These are phyloP conservation scores for Monilinia fructigena DNA, from an alignment of 2,329 filamentous ascomycete genomes.

Conservation along the genomic window DNA sequence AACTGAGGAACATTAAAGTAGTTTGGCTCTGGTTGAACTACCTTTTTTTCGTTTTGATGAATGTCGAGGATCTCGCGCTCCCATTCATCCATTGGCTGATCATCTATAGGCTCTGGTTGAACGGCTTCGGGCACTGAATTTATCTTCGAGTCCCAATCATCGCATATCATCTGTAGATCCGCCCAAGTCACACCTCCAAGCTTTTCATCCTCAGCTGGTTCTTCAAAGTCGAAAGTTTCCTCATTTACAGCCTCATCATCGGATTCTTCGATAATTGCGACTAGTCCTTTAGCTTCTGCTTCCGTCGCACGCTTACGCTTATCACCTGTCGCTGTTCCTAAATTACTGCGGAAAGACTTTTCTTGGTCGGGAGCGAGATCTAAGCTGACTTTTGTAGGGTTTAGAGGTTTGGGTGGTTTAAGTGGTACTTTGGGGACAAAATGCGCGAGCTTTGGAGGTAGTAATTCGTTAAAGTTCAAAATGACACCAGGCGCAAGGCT, in stretches of 20 bases:
- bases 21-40: constrained; percentile 50
- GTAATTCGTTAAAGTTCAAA: constrained; percentile 76
- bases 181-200: constrained; percentile 74
- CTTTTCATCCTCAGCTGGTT: constrained; percentile 56
- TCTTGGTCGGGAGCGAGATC: constrained; percentile 86
- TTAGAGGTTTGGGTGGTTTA: constrained; percentile 77
- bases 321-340: constrained; percentile 53
- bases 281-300: constrained; percentile 49
- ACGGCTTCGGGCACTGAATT: constrained; percentile 39
- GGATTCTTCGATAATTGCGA: constrained; percentile 46
- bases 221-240: constrained; percentile 51
- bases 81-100: constrained; percentile 59
- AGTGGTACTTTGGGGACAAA: constrained; percentile 75
- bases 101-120: constrained; percentile 39
- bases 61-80: constrained; percentile 54
- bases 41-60: constrained; percentile 67
- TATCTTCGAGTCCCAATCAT: constrained; percentile 75
- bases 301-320: constrained; percentile 59
- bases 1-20: constrained; percentile 59
- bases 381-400: constrained; percentile 83
- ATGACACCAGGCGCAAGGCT: constrained; percentile 73
- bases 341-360: constrained; percentile 71
- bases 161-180: constrained; percentile 81
- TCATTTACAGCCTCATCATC: constrained; percentile 45
- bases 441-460: constrained; percentile 75